Conservation (phyloP, 2,329 filamentous ascomycete species). For the Fusarium neocosmosporiellum region DNA sequence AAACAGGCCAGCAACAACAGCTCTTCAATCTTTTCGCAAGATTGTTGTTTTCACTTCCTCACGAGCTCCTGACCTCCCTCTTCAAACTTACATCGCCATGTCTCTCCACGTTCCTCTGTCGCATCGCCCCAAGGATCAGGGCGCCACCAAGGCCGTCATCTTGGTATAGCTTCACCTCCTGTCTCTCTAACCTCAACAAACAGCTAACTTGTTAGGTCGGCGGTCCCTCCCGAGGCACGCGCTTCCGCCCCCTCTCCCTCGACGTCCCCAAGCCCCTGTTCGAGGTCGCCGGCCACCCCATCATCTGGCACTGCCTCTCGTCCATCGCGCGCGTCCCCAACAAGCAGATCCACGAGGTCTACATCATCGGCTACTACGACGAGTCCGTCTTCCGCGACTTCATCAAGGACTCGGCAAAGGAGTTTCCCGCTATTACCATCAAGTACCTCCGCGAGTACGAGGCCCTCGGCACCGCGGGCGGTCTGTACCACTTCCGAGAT, state of each 20-base stretch:
- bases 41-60: neutral
- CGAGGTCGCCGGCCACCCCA: constrained; percentile 97
- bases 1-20: constrained; percentile 13
- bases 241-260: constrained; percentile 93
- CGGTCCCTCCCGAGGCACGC: constrained; percentile 92
- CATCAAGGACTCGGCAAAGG: constrained; percentile 88
- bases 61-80: neutral
- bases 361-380: constrained; percentile 99
- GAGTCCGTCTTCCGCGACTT: constrained; percentile 97
- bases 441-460: constrained; percentile 98
- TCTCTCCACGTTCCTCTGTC: constrained; percentile 67
- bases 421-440: constrained; percentile 86
- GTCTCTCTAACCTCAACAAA: neutral
- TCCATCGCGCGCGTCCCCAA: constrained; percentile 90
- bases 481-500: constrained; percentile 99
- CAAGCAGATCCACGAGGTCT: constrained; percentile 86
- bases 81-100: constrained; percentile 51
- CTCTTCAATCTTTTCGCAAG: constrained; percentile 22
- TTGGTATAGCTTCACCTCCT: constrained; percentile 67
- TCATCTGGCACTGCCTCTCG: constrained; percentile 97
- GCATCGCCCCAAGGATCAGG: constrained; percentile 60
- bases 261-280: constrained; percentile 99
- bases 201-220: constrained; percentile 75
- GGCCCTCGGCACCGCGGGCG: constrained; percentile 93
- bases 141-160: constrained; percentile 92